Conservation (phyloP, 129 eudicot genomes). For the Sambucus nigra region DNA sequence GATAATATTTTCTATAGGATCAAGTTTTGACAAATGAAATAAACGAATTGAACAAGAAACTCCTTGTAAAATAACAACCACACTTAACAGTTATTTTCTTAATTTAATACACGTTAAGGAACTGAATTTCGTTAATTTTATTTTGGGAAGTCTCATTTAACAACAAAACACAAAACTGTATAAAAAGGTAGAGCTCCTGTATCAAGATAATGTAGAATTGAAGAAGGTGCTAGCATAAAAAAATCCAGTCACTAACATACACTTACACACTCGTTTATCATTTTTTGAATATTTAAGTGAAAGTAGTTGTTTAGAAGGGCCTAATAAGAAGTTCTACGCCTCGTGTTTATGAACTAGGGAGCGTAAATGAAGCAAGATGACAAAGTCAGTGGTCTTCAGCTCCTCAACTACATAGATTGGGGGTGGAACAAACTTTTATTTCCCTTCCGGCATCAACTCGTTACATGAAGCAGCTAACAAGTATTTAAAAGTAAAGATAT, state of each 20-base stretch:
- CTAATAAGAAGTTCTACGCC: constrained; percentile 12
- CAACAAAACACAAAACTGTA: constrained; percentile 59
- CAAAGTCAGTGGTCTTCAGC: too few relatives aligned
- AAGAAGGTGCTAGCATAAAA: constrained; percentile 42
- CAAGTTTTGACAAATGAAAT: constrained; percentile 43
- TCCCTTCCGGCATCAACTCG: too few relatives aligned
- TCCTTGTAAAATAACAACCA: constrained; percentile 11
- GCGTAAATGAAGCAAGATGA: constrained; percentile 18
- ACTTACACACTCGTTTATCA: not conserved
- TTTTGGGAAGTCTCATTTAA: constrained; percentile 48
- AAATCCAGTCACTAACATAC: not conserved
- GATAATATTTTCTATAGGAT: constrained; percentile 38
- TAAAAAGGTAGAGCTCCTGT: constrained; percentile 35
- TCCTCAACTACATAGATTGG: too few relatives aligned
- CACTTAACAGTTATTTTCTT: not conserved
- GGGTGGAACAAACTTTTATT: too few relatives aligned
- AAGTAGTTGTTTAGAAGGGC: not conserved
- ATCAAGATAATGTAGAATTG: constrained; percentile 35
- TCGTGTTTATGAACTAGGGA: constrained; percentile 43
- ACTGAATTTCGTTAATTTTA: constrained; percentile 9
- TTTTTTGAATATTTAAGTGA: not conserved
- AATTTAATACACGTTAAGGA: not conserved
- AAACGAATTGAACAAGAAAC: constrained; percentile 45
- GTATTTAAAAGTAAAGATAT: too few relatives aligned
- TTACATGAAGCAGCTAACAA: too few relatives aligned